Base-by-base conservation (phyloP, 78 protist genomes). In the Goniomonas avonlea region DNA sequence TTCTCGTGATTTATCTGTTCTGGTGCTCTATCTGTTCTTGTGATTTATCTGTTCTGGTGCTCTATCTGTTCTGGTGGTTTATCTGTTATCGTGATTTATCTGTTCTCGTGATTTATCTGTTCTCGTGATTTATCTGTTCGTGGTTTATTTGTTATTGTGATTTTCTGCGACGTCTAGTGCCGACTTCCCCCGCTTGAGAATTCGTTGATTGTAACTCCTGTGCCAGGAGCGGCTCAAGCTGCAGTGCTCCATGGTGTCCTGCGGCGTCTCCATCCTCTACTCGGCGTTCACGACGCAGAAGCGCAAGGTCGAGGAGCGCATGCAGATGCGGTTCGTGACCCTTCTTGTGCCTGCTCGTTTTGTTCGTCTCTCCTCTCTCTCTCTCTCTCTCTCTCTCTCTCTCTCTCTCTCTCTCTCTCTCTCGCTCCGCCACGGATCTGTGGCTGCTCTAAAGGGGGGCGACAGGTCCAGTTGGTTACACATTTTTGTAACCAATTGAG, bases 221-320 rank as follows among this genome's bases (percentile, higher is more conserved):
- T n/a, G 38, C 58, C 17, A 68, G 48, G 32, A 39, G 58, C 38
- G 43, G 75, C 43, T 41, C 75, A 38, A 68, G 75, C 56, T 68
- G 58, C 59, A 68, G 56, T 32, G 38, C 39, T 65, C 82, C n/a
- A 78, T 78, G 82, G 50, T 78, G 41, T 78, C 82, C 13, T 31
- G 39, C 43, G 82, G 82, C 23, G 74, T 61, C 41, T 61, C 82
- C 31, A 59, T 77, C 82, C 60, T 77, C 32, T 77, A 77, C 61
- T 50, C 77, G 41, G 39, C 59, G 47, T 78, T 78, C 82, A 47
- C 35, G 60, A 65, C 82, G 11, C 23, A 21, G 23, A 21, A 31
- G 53, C 43, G 45, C 68, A 77, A 77, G 65, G 20, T 50, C 25
- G 3, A 60, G 50, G 77, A 78, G 82, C 74, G 82, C 32, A 15